Evolutionary conservation across 441 rosid species (phyloP), one percentile per base, ranked within the genome.

Genomic region (Raphanus hybrid): DNA sequence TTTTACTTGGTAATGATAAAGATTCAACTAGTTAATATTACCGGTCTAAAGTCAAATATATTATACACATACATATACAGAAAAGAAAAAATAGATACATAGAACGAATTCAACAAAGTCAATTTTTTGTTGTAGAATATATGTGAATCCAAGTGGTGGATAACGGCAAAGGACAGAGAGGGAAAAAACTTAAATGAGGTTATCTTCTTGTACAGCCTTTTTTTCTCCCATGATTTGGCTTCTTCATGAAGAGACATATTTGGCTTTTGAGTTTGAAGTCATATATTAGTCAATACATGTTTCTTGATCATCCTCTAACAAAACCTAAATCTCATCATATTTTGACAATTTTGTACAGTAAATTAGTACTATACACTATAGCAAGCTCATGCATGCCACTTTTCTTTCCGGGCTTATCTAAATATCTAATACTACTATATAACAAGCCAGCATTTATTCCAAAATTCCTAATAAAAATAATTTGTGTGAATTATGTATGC

Each of bases 221-320:
- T 26, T 57, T 15, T 63, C 55, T 55, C 15, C 63, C 35, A 55
- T 20, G 26, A 32, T 62, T 63, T 74, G 82, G 64, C 82, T 69
- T 74, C 55, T 74, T 74, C 64, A 1, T n/a, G 37, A 74, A 69
- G 69, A 64, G 82, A 74, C 82, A 75, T 70, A 16, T 16, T 70
- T 79, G 79, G 69, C 82, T 75, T 75, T 74, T 79, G 78, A 48
- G 70, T 41, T 79, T 41, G 10, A 62, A 23, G 59, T 69, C 64
- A 12, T 59, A 41, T 37, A 9, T 41, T 54, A 26, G 15, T 14
- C 37, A 11, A 12, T n/a, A 54, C 8, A 61, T 14, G 20, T 55
- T 70, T 62, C 1, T 55, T 66, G 63, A 59, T 15, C 64, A 59
- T 15, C 64, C 43, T 57, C 50, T 12, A 9, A 60, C 64, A 8